phyloP scores from a whole-genome alignment of 371 early-diverging fungal species.

The Batrachochytrium dendrobatidis region DNA sequence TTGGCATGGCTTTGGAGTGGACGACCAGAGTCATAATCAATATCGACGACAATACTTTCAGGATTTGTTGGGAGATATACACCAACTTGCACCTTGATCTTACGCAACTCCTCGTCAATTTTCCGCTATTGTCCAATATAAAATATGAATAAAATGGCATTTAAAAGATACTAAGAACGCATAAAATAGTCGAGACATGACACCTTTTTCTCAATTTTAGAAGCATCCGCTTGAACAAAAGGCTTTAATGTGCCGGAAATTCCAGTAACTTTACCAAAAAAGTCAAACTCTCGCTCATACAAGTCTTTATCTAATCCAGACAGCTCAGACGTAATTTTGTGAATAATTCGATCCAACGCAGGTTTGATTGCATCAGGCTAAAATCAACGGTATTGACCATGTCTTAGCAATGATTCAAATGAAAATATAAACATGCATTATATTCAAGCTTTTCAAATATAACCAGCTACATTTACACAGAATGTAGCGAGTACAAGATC shows the following conservation, averaged over 20 bases:
- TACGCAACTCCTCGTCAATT: constrained; percentile 95
- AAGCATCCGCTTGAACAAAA: constrained; percentile 67
- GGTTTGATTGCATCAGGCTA: constrained; percentile 67
- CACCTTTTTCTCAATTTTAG: constrained; percentile 92
- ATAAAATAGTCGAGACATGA: constrained; percentile 2
- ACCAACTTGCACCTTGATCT: constrained; percentile 91
- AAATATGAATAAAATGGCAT: background rate
- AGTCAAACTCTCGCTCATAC: constrained; percentile 90
- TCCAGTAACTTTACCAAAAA: constrained; percentile 91
- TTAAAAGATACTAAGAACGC: background rate
- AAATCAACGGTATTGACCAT: no score
- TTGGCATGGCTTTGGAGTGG: constrained; percentile 98
- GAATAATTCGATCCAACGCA: constrained; percentile 75
- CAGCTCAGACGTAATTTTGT: constrained; percentile 63
- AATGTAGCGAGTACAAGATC: no score
- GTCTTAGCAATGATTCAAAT: background rate
- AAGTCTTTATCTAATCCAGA: constrained; percentile 81
- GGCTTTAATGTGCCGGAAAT: constrained; percentile 97
- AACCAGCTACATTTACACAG: constrained; percentile 14
- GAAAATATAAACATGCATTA: no score
- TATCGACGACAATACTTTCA: constrained; percentile 89
- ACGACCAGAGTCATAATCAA: constrained; percentile 90
- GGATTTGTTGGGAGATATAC: constrained; percentile 98
- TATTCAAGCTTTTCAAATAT: background rate
- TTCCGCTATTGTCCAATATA: constrained; percentile 35